These are phyloP conservation scores for Penicillium argentinense DNA, from an alignment of 495 filamentous ascomycete species.

Conservation along the genomic window DNA sequence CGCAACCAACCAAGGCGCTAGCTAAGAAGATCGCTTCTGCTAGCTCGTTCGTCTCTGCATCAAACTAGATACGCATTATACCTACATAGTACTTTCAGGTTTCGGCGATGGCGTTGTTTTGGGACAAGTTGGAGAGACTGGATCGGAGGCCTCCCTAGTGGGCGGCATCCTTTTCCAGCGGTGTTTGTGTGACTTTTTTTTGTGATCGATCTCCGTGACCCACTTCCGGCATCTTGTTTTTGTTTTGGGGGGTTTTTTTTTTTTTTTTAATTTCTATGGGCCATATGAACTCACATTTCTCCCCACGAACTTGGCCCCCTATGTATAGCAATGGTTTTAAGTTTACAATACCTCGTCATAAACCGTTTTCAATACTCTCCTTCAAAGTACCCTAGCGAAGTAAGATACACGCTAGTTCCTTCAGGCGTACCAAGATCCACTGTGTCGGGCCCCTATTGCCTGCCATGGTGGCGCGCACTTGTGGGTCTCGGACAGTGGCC, in stretches of 20 bases:
- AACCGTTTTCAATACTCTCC: not conserved
- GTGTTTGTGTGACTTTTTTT: no score
- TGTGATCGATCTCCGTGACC: no score
- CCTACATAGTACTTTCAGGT: no score
- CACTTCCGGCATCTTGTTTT: no score
- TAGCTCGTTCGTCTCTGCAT: conserved; percentile 22
- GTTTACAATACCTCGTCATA: conserved; percentile 10
- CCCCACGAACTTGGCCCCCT: no score
- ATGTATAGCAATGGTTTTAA: no score
- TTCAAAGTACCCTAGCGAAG: not conserved
- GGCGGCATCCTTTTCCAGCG: no score
- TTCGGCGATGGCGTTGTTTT: not conserved
- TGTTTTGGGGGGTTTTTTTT: no score
- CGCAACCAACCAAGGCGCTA: conserved; percentile 20
- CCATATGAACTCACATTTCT: no score
- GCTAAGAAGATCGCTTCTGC: conserved; percentile 22
- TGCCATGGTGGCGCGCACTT: not conserved
- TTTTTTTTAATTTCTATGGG: no score
- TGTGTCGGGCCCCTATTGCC: conserved; percentile 3
- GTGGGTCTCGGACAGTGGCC: conserved; percentile 1
- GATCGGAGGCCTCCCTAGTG: no score
- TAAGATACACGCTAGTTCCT: no score
- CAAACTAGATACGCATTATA: conserved; percentile 9
- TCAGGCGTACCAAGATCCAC: conserved; percentile 4
- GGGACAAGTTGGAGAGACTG: not conserved